Conservation (phyloP, 352 stramenopile genomes). For the Pythium apleroticum region DNA sequence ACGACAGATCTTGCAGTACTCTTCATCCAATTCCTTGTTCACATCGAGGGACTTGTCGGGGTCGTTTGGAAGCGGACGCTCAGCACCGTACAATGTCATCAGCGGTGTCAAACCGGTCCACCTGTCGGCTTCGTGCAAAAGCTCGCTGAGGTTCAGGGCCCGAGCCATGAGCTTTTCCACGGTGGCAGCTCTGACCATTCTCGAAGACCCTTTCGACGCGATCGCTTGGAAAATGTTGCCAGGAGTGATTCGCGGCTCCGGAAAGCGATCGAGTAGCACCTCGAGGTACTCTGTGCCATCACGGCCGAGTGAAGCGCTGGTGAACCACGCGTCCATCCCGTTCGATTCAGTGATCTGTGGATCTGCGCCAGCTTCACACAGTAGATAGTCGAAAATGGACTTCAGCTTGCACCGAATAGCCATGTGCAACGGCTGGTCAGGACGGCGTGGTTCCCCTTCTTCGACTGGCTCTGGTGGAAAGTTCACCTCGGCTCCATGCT, state of each 20-base stretch:
- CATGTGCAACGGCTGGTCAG: conserved; percentile 49
- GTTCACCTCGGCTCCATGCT: conserved; percentile 22
- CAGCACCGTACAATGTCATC: conserved; percentile 37
- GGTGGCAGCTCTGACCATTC: conserved; percentile 26
- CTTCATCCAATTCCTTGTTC: conserved; percentile 1
- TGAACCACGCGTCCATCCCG: conserved; percentile 57
- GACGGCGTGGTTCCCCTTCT: conserved; percentile 6
- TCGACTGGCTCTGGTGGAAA: conserved; percentile 23
- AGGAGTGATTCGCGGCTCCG: neutral
- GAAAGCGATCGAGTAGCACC: conserved; percentile 45
- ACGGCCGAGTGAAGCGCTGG: conserved; percentile 35
- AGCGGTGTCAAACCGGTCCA: conserved; percentile 48
- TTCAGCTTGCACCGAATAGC: conserved; percentile 44
- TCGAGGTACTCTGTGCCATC: conserved; percentile 44
- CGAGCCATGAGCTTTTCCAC: conserved; percentile 36
- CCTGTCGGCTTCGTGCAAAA: conserved; percentile 46
- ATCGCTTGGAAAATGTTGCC: conserved; percentile 70
- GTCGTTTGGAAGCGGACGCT: conserved; percentile 16
- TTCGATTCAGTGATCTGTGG: conserved; percentile 30
- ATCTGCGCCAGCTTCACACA: conserved; percentile 38
- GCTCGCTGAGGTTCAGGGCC: conserved; percentile 29
- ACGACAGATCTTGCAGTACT: conserved; percentile 9
- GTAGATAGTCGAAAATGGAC: conserved; percentile 47
- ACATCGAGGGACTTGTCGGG: neutral
- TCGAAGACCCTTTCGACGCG: conserved; percentile 21